Evolutionary conservation across 164 flowering plant genomes (phyloP).

Genomic region (Amborella trichopoda): DNA sequence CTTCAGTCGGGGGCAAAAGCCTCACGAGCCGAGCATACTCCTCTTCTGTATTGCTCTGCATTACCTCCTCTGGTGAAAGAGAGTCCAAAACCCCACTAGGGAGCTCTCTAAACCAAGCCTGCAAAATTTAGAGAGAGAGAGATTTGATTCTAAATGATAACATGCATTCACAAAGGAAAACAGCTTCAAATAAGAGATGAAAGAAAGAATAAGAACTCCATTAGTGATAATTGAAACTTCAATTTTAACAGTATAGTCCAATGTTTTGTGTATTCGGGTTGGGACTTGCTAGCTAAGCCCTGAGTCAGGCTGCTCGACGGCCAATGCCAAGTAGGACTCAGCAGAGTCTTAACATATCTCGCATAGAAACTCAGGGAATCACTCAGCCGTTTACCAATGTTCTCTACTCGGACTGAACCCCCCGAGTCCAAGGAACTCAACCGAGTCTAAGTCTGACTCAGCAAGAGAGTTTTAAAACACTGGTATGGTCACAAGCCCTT

Average conservation of each 20-base stretch:
- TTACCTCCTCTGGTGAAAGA: slow-evolving; percentile 63
- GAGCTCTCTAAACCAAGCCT: slow-evolving; percentile 95
- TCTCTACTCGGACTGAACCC: too few species aligned
- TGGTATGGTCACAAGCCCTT: too few species aligned
- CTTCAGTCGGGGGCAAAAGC: slow-evolving; percentile 67
- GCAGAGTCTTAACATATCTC: too few species aligned
- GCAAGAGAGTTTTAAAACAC: too few species aligned
- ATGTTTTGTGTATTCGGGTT: too few species aligned
- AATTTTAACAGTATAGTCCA: background rate
- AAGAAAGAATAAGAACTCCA: background rate
- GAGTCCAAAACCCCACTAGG: slow-evolving; percentile 76
- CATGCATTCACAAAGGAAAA: background rate
- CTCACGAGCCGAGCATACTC: slow-evolving; percentile 52
- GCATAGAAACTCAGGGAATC: too few species aligned
- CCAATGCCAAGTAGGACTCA: too few species aligned
- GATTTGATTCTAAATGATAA: background rate
- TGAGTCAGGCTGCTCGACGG: too few species aligned
- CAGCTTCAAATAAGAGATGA: background rate
- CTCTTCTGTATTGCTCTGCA: slow-evolving; percentile 67
- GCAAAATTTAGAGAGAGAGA: background rate
- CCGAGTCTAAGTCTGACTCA: too few species aligned
- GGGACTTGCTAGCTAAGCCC: too few species aligned
- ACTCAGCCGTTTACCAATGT: too few species aligned
- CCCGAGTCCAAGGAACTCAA: too few species aligned
- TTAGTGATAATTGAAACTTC: background rate